phyloP scores from a whole-genome alignment of 129 eudicot species.

The Arctium minus region DNA sequence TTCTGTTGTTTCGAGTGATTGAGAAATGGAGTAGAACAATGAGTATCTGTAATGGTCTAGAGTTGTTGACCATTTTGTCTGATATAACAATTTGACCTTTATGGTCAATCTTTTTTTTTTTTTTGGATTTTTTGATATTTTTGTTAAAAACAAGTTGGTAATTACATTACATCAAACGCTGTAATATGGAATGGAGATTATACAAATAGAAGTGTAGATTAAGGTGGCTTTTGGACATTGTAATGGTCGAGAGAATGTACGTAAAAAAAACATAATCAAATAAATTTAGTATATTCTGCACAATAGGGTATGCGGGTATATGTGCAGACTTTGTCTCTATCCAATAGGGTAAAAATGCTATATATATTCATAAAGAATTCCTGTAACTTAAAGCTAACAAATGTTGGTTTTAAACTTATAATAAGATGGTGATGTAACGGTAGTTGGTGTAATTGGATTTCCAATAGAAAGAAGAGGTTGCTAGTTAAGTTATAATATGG shows the following conservation, averaged over 20 bases:
- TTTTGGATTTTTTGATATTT: no score
- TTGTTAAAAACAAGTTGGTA: no score
- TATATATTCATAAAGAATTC: no score
- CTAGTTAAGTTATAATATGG: no score
- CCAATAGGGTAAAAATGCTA: not conserved
- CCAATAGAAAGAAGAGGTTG: no score
- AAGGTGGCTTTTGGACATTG: not conserved
- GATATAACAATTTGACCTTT: no score
- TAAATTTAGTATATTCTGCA: not conserved
- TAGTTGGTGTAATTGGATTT: no score
- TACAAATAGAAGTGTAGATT: not conserved
- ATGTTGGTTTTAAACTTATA: no score
- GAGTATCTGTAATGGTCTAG: not conserved
- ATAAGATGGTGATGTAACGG: no score
- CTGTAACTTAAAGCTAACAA: no score
- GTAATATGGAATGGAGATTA: not conserved
- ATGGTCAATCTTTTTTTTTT: no score
- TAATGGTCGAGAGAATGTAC: not conserved
- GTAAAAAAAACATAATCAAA: not conserved
- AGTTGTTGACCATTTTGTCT: not conserved
- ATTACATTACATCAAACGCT: not conserved
- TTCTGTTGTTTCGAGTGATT: not conserved
- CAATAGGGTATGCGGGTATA: not conserved
- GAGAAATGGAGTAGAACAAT: not conserved
- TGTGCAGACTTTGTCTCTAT: not conserved